Percentiles rank a stretch among this genome's conserved stretches.
These are phyloP conservation scores for Sphaerulina populicola DNA, from an alignment of 2,329 filamentous ascomycete genomes.

Conservation along the genomic window DNA sequence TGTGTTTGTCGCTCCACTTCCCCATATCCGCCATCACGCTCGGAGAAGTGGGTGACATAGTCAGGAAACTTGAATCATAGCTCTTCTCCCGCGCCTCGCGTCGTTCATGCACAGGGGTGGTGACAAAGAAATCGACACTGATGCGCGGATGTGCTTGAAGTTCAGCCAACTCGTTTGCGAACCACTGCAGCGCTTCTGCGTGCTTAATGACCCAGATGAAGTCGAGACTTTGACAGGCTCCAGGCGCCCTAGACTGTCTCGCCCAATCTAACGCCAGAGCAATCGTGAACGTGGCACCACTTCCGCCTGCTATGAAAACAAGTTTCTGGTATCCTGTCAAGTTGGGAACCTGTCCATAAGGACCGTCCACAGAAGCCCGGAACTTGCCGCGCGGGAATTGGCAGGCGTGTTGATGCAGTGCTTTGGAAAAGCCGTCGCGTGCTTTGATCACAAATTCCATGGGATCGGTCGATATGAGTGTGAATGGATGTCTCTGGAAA, in stretches of 20 bases:
- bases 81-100: not conserved
- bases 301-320: slow-evolving; percentile 52
- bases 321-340: slow-evolving; percentile 53
- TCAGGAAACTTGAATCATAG: not conserved
- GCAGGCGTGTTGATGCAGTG: slow-evolving; percentile 17
- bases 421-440: slow-evolving; percentile 20
- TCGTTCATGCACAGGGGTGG: slow-evolving; percentile 19
- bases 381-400: slow-evolving; percentile 12
- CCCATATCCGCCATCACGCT: not conserved
- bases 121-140: slow-evolving; percentile 47
- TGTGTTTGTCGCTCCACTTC: slow-evolving; percentile 2
- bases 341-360: slow-evolving; percentile 25
- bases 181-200: slow-evolving; percentile 40
- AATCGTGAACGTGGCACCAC: slow-evolving; percentile 51
- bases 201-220: slow-evolving; percentile 29
- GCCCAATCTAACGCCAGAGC: slow-evolving; percentile 46
- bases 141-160: slow-evolving; percentile 39
- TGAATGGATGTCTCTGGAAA: slow-evolving; percentile 23
- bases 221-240: slow-evolving; percentile 43
- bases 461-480: slow-evolving; percentile 15
- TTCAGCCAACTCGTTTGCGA: slow-evolving; percentile 43
- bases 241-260: slow-evolving; percentile 26
- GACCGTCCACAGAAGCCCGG: slow-evolving; percentile 23
- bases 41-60: not conserved
- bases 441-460: slow-evolving; percentile 21